Evolutionary conservation across 2,329 filamentous ascomycete species (phyloP), one percentile per base, ranked within the genome.

Genomic region (Aurifilum marmelostoma): DNA sequence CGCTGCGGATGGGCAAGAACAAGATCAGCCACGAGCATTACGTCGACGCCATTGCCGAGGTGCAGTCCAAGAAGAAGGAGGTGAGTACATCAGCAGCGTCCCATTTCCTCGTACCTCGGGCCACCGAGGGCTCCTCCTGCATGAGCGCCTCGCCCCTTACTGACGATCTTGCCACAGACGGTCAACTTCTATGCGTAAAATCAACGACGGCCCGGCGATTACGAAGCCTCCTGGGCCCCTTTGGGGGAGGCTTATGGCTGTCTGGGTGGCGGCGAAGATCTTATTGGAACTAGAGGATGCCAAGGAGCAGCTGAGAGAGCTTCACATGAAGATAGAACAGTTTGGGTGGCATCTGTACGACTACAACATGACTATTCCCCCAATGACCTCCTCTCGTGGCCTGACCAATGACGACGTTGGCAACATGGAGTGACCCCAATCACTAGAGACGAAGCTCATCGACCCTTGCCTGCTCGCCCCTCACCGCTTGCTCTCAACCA

Each of bases 1-100:
- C 96, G 37, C 84, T 99, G 77, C 89, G 96, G 75, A 93, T 91
- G 80, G 96, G 96, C 71, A 94, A 97, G 86, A 94, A 91, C 82
- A 97, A 97, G 87, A 96, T 99, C 77, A 92, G 92, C 70, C 96
- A 99, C 79, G 96, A 99, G 84, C 93, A 99, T 81, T 99, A 98
- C 78, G 96, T 99, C 64, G 96, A 99, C 84, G 96, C 96, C 71
- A 98, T 99, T 80, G 88, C 94, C 50, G 96, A 99, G 82, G 96
- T 99, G 75, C 93, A 94, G 80, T 90, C 91, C 72, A 91, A 97
- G 90, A 97, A 97, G 91, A 97, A 97, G 88, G 93, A 97, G 72
- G 87, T 88, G 75, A 83, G 87, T 84, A 62, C 27, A 63, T 21
- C 7, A 7, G 24, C 41, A 37, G 24, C 41, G 12, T 37, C 39